These are phyloP conservation scores for Capillidium heterosporum DNA, from an alignment of 371 early-diverging fungal species.

Conservation along the genomic window DNA sequence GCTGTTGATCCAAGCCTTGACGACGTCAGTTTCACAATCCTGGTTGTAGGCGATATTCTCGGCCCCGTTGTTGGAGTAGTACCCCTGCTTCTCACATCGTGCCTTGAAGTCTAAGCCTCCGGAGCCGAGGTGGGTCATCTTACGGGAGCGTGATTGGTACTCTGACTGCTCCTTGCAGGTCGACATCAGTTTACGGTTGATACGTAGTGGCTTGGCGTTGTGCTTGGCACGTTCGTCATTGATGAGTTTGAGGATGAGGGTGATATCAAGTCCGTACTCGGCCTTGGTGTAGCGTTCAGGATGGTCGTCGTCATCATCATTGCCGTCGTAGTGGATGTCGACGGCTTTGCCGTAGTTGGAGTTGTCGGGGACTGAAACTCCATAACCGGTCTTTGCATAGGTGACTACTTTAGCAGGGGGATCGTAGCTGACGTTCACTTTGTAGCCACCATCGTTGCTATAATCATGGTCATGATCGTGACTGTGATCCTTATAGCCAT, in stretches of 20 bases:
- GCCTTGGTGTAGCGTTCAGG: no score
- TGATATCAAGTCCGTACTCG: background rate
- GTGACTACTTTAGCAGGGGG: background rate
- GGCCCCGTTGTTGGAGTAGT: conserved; percentile 10
- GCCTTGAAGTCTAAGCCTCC: conserved; percentile 7
- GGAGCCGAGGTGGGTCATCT: conserved; percentile 15
- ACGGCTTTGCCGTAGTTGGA: no score
- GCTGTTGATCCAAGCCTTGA: conserved; percentile 4
- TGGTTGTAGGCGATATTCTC: conserved; percentile 24
- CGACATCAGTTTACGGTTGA: conserved; percentile 4
- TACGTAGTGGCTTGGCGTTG: background rate
- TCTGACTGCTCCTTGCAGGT: conserved; percentile 14
- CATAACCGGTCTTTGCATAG: no score
- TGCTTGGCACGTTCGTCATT: background rate
- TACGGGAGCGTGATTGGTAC: conserved; percentile 10
- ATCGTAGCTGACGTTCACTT: no score
- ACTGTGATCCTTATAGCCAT: no score
- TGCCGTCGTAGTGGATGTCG: no score
- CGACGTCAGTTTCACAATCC: background rate
- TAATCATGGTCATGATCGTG: background rate
- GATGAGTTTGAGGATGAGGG: background rate
- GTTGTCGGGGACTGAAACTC: no score
- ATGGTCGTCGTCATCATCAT: no score
- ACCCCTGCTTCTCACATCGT: conserved; percentile 7
- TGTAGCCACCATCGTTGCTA: no score